A percentile compares a stretch with the other conserved stretches of the same genome.
These are phyloP conservation scores for Tephrocybe sp. DNA, from an alignment of 768 basidiomycete genomes.

Conservation along the genomic window DNA sequence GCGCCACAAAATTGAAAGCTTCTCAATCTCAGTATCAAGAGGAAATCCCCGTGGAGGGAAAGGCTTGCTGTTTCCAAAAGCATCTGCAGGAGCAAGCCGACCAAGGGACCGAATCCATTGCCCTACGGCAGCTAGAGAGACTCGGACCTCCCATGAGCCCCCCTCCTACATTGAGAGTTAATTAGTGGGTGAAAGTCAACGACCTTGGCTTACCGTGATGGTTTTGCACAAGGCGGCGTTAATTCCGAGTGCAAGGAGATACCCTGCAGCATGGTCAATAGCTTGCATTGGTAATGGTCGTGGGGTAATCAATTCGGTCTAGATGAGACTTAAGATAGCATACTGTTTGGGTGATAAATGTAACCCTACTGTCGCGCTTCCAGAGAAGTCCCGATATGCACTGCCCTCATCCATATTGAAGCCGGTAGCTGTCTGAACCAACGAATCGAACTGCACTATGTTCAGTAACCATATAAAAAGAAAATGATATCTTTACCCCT, in stretches of 20 bases:
- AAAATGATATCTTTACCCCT: constrained; percentile 34
- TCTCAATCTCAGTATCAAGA: constrained; percentile 34
- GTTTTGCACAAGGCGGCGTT: constrained; percentile 52
- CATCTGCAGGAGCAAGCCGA: constrained; percentile 33
- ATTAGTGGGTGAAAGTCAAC: not conserved
- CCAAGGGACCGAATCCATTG: constrained; percentile 58
- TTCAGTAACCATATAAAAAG: not conserved
- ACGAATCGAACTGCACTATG: constrained; percentile 53
- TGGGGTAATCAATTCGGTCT: no score
- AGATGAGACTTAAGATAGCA: no score
- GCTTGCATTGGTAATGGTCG: constrained; percentile 49
- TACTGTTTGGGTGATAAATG: no score
- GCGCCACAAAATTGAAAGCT: constrained; percentile 27
- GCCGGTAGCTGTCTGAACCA: constrained; percentile 61
- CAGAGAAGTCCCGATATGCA: constrained; percentile 35
- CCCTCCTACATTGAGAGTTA: constrained; percentile 40
- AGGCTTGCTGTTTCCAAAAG: constrained; percentile 36
- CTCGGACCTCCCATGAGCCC: constrained; percentile 57
- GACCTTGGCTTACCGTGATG: constrained; percentile 35
- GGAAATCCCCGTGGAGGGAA: constrained; percentile 35
- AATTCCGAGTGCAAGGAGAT: constrained; percentile 57
- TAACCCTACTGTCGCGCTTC: not conserved
- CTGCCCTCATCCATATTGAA: constrained; percentile 57
- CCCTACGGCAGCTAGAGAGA: constrained; percentile 55
- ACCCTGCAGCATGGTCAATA: constrained; percentile 58